Percentiles rank a stretch among this genome's conserved stretches.
Evolutionary conservation across 176 grass and related monocot species (phyloP).

Genomic region (Oryza punctata): DNA sequence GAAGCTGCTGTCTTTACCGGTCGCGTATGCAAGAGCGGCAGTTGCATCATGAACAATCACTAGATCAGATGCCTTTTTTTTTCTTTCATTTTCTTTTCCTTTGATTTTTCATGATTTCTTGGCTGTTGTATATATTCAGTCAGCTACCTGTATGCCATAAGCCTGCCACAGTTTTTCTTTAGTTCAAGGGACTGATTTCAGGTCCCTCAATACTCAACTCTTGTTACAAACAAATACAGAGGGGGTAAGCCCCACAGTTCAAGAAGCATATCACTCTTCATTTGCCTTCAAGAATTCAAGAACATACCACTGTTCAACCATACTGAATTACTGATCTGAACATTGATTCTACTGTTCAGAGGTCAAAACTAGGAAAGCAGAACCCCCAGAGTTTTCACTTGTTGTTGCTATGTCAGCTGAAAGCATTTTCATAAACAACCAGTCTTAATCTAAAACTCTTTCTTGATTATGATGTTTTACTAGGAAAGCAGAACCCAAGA

Average conservation of each 20-base stretch:
- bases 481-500: background rate
- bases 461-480: background rate
- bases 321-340: background rate
- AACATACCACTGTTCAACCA: background rate
- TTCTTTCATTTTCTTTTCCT: background rate
- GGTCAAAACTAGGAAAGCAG: background rate
- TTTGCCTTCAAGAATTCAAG: background rate
- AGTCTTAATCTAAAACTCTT: background rate
- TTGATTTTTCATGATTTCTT: background rate
- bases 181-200: slow-evolving; percentile 15
- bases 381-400: background rate
- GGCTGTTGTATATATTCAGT: slow-evolving; percentile 46
- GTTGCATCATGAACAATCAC: slow-evolving; percentile 33
- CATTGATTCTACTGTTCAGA: background rate
- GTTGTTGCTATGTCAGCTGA: background rate
- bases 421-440: background rate
- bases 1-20: slow-evolving; percentile 72
- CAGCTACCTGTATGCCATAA: slow-evolving; percentile 24
- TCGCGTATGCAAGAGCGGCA: slow-evolving; percentile 68
- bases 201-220: slow-evolving; percentile 8
- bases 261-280: background rate
- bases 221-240: background rate
- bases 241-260: background rate
- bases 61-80: slow-evolving; percentile 32
- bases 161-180: slow-evolving; percentile 6